Conservation (phyloP, 2,329 filamentous ascomycete species). For the Colletotrichum sansevieriae region DNA sequence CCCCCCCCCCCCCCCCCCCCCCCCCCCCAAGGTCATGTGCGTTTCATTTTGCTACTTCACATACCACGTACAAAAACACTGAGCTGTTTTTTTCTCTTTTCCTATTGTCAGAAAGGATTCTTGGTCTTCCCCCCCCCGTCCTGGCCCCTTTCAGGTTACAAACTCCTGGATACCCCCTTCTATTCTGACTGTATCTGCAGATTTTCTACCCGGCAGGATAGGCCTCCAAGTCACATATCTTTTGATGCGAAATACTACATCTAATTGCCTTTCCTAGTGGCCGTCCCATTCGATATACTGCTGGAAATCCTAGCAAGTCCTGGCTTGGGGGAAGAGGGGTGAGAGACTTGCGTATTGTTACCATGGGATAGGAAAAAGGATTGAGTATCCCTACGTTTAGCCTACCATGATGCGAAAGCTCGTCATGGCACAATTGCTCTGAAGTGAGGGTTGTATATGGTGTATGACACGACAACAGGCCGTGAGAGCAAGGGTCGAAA, state of each 20-base stretch:
- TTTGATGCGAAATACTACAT: not conserved
- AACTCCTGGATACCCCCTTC: slow-evolving; percentile 6
- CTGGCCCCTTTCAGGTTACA: not conserved
- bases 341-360: too few species aligned
- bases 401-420: too few species aligned
- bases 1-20: too few species aligned
- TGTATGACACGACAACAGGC: not conserved
- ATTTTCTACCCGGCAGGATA: not conserved
- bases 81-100: not conserved
- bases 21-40: too few species aligned
- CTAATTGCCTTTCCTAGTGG: not conserved
- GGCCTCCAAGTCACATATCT: too few species aligned
- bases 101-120: not conserved
- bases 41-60: not conserved
- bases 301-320: too few species aligned
- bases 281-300: not conserved
- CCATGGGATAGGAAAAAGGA: too few species aligned
- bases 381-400: too few species aligned
- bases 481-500: not conserved
- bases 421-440: too few species aligned
- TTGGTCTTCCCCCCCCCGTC: not conserved
- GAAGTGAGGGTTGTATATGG: too few species aligned
- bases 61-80: not conserved
- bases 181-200: not conserved
- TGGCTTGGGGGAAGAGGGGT: too few species aligned